Evolutionary conservation across 495 filamentous ascomycete species (phyloP), one percentile per base, ranked within the genome.

Genomic region (Penicillium paradoxum): DNA sequence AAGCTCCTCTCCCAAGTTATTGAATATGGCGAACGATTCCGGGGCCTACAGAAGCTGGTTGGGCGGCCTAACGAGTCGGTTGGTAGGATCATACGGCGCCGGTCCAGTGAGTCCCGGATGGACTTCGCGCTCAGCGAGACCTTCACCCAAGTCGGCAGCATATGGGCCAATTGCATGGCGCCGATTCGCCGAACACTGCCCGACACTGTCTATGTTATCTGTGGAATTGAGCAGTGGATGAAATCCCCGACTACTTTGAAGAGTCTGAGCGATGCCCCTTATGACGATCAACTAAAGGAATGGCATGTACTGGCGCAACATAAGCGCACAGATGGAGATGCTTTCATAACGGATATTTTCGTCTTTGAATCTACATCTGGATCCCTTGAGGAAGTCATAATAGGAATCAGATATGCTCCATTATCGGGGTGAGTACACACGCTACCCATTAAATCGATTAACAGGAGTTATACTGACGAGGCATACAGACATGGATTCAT

Each of bases 81-180:
- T 3, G 80, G 79, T 0, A 56, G 57, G 0, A 70, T 82, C 10
- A 49, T 67, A 0, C 73, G 71, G 55, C 60, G 56, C n/a, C 66
- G 74, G 33, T 51, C 53, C 11, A 58, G 61, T 18, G 50, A 72
- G 40, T 60, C 73, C 5, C 73, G 70, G 72, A 63, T 71, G 0
- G 76, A 80, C 34, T 53, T 64, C 0, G 49, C 43, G 7, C 59
- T 80, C 4, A 43, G 54, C 2, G 73, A 78, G 33, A 56, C 40
- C 10, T 81, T 83, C 53, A 65, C 72, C 51, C 80, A 83, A 51
- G 72, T 81, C 1, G 79, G 57, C 18, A 76, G 78, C 0, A 70
- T 83, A 21, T 81, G 62, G 60, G 72, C 80, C 13, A 82, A 80
- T 50, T 73, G 69, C 44, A 78, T 82, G 77, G 78, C 75, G n/a